Evolutionary conservation across 129 eudicot genomes (phyloP), one percentile per base, ranked within the genome.

Genomic region (Escallonia herrerae): DNA sequence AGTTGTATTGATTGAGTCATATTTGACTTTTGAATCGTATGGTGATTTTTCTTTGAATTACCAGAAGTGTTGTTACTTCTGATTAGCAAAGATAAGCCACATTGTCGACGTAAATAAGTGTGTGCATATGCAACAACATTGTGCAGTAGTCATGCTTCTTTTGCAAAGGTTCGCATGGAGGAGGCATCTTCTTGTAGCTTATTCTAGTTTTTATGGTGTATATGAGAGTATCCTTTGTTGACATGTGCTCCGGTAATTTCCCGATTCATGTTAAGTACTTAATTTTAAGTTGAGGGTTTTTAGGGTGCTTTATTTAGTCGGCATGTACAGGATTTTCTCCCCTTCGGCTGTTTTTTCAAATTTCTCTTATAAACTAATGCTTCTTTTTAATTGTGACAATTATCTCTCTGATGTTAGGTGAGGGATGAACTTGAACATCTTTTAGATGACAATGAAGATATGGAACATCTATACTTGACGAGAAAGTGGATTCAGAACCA

Each of bases 351-450:
- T 22, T 22, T 22, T 22, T 22, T 22, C 33, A 22, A 22, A 22
- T 22, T 22, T 22, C 33, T 22, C 33, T 22, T 22, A 22, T 22
- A 22, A 22, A 22, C 33, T 22, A 22, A 22, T 22, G 33, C 33
- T 22, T 22, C 33, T 22, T 22, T 22, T 22, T 22, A 51, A 40
- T 22, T 37, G 7, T 58, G 71, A 67, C 22, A 39, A 62, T 66
- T 59, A 15, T 72, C 8, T 69, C 8, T 56, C 5, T 79, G 40
- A 65, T 79, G 72, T 22, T 70, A 93, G 99, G 97, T 94, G 67
- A 79, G 96, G 70, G 99, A 94, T 82, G 99, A 94, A 82, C 80
- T 94, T 68, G 99, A 94, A 74, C 99, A 94, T 76, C 99, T 94
- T 81, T 76, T 94, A 70, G 99, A 94, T 84, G 99, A 94, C 45